Evolutionary conservation across 495 filamentous ascomycete species (phyloP).

Genomic region (Antarctomyces pellizariae): DNA sequence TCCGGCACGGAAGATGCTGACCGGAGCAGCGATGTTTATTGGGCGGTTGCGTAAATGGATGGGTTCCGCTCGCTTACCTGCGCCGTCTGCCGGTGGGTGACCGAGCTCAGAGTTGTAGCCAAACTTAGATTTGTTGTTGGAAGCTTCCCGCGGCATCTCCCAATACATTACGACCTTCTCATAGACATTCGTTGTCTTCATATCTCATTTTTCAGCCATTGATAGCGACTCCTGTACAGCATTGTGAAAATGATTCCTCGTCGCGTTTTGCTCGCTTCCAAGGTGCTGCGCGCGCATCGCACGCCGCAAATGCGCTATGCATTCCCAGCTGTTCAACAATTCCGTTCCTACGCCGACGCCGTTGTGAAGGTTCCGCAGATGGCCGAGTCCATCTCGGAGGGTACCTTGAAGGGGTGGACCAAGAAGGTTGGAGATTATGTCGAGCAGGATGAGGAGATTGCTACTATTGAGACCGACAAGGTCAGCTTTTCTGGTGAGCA

Average conservation of each 20-base stretch:
- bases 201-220: too few species aligned
- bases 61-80: too few species aligned
- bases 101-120: too few species aligned
- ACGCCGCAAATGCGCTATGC: constrained; percentile 17
- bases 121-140: too few species aligned
- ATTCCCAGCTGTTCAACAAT: constrained; percentile 23
- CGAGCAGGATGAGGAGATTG: constrained; percentile 91
- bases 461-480: constrained; percentile 99
- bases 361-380: constrained; percentile 89
- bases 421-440: constrained; percentile 93
- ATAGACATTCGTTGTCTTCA: too few species aligned
- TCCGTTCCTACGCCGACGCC: constrained; percentile 42
- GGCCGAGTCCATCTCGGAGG: constrained; percentile 97
- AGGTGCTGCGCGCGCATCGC: constrained; percentile 19
- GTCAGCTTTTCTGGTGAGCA: constrained; percentile 19
- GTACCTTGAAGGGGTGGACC: constrained; percentile 84
- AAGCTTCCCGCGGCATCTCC: too few species aligned
- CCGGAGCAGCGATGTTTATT: too few species aligned
- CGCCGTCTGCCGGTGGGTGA: too few species aligned
- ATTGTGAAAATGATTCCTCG: constrained; percentile 31
- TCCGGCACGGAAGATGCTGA: too few species aligned
- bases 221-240: too few species aligned
- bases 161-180: too few species aligned
- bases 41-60: too few species aligned
- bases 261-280: constrained; percentile 23